Percentiles rank a stretch among this genome's conserved stretches.
Conservation (phyloP, 345 rosid species). For the Psidium friedrichsthalianum region DNA sequence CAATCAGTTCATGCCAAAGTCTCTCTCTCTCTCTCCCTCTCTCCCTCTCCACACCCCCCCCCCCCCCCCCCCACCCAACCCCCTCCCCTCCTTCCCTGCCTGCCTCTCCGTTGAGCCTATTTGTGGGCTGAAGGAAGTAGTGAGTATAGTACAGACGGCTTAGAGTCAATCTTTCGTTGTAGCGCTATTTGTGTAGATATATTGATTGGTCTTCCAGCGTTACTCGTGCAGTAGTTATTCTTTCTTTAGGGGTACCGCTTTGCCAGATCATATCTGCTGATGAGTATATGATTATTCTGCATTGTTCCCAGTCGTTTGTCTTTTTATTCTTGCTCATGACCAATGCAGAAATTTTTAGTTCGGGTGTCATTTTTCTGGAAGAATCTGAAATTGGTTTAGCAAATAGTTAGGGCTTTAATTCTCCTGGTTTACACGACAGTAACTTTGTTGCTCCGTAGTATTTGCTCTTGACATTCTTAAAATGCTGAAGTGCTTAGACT, state of each 20-base stretch:
- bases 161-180: background rate
- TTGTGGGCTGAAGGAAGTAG: background rate
- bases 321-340: background rate
- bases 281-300: background rate
- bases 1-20: background rate
- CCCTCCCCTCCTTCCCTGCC: no score
- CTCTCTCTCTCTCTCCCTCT: background rate
- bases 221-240: background rate
- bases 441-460: background rate
- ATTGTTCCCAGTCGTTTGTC: background rate
- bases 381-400: background rate
- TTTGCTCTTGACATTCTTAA: background rate
- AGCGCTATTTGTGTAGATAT: background rate
- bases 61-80: no score
- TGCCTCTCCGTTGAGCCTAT: background rate
- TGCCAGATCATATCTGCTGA: background rate
- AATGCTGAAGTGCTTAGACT: background rate
- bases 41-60: rapidly evolving
- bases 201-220: background rate
- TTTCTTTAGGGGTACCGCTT: background rate
- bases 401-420: background rate
- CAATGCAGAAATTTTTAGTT: background rate
- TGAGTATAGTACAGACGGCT: background rate
- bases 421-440: background rate
- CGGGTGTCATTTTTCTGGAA: background rate